Conservation (phyloP, 2,329 filamentous ascomycete genomes). For the Aureobasidium sp. region DNA sequence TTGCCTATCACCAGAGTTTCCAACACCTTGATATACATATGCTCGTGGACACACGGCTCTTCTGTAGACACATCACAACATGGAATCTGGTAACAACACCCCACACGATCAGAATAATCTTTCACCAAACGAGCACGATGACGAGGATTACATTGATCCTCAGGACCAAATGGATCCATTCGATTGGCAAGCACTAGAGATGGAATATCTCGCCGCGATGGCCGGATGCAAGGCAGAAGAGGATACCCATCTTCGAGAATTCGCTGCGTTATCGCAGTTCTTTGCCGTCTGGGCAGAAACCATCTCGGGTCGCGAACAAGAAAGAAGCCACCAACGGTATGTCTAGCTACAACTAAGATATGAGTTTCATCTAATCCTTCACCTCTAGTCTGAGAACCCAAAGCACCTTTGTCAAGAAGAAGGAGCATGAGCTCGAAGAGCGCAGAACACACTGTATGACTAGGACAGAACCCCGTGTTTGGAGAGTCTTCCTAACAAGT, state of each 20-base stretch:
- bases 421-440: slow-evolving; percentile 63
- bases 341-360: neutral
- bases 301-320: slow-evolving; percentile 64
- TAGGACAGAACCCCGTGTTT: neutral
- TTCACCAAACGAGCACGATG: neutral
- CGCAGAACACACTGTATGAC: slow-evolving; percentile 71
- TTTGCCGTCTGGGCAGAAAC: slow-evolving; percentile 74
- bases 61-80: neutral
- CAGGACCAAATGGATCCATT: slow-evolving; percentile 46
- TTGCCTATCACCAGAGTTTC: neutral
- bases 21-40: neutral
- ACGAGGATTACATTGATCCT: slow-evolving; percentile 17
- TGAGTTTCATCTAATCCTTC: slow-evolving; percentile 17
- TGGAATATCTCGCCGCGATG: slow-evolving; percentile 61
- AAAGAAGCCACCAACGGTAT: slow-evolving; percentile 69
- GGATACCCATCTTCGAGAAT: slow-evolving; percentile 35
- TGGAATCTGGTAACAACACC: neutral
- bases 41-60: neutral
- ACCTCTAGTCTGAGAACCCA: slow-evolving; percentile 64
- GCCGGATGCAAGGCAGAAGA: slow-evolving; percentile 58
- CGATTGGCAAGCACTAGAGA: slow-evolving; percentile 72
- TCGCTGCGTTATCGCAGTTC: slow-evolving; percentile 53
- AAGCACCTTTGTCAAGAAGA: slow-evolving; percentile 65
- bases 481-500: neutral
- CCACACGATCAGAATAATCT: neutral